Evolutionary conservation across 768 basidiomycete species (phyloP).

Genomic region (Boletus sp.): DNA sequence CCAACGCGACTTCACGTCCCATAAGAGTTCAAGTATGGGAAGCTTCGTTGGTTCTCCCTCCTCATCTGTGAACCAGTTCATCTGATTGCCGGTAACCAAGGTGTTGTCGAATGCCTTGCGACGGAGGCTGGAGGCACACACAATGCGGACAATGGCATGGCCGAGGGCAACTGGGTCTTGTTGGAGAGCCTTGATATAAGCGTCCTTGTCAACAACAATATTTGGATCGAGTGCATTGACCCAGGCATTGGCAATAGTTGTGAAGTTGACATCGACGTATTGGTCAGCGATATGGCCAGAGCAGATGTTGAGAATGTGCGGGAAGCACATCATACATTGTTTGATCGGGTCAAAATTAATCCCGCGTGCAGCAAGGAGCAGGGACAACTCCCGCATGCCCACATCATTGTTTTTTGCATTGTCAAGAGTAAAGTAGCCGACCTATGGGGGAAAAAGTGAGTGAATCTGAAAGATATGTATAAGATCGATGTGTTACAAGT

Average conservation of each 20-base stretch:
- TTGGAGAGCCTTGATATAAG: neutral
- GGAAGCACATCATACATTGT: neutral
- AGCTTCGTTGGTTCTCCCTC: too few species aligned
- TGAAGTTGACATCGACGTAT: neutral
- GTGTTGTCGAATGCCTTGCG: too few species aligned
- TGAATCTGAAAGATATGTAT: too few species aligned
- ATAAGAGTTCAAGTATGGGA: too few species aligned
- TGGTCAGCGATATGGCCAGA: neutral
- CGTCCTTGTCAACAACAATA: neutral
- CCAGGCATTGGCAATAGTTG: neutral
- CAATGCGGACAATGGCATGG: neutral
- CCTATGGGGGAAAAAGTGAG: neutral
- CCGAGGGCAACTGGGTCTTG: neutral
- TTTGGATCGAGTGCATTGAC: neutral
- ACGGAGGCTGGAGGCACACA: neutral
- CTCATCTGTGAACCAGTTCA: too few species aligned
- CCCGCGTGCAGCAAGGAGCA: neutral
- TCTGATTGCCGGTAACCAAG: too few species aligned
- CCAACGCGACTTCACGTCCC: too few species aligned
- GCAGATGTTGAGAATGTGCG: neutral
- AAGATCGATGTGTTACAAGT: too few species aligned
- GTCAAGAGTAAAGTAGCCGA: neutral
- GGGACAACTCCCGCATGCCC: neutral
- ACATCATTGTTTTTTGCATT: neutral
- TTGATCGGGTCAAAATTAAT: neutral